Evolutionary conservation across 805 yeast genomes (phyloP).

Genomic region (Candida nonsorbophila): DNA sequence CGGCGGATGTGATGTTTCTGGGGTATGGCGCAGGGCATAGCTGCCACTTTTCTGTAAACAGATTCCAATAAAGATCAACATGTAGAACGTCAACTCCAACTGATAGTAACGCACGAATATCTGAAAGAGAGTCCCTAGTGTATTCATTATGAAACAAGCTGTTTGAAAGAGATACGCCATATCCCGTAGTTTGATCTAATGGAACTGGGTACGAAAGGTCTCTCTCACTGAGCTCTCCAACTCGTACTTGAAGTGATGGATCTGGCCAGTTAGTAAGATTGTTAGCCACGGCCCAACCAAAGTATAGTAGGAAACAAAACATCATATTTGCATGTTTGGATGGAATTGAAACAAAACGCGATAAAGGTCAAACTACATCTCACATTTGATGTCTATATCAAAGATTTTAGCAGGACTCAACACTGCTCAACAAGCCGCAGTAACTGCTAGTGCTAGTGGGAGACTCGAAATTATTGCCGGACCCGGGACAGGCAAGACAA

Average conservation of each 20-base stretch:
- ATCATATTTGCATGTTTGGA: too few species aligned
- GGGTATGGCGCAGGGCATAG: constrained; percentile 47
- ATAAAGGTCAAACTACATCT: constrained; percentile 21
- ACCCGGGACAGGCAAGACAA: constrained; percentile 74
- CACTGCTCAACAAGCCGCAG: constrained; percentile 38
- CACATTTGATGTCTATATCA: constrained; percentile 30
- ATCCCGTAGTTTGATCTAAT: constrained; percentile 24
- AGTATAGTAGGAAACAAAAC: too few species aligned
- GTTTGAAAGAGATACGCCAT: constrained; percentile 27
- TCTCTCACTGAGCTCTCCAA: too few species aligned
- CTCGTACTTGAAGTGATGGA: too few species aligned
- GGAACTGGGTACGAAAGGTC: constrained; percentile 27
- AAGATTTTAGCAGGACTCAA: constrained; percentile 49
- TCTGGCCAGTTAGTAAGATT: too few species aligned
- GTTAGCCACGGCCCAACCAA: too few species aligned
- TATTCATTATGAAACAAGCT: constrained; percentile 24
- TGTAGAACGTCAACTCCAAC: constrained; percentile 44
- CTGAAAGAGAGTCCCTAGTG: constrained; percentile 10
- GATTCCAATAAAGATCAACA: constrained; percentile 55
- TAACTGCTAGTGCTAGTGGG: constrained; percentile 29
- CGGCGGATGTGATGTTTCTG: constrained; percentile 13
- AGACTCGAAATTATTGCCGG: constrained; percentile 53
- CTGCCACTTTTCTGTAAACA: constrained; percentile 42
- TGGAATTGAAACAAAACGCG: too few species aligned
- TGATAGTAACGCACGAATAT: constrained; percentile 22